Conservation (phyloP, 495 filamentous ascomycete genomes). For the Tuber melanosporum region DNA sequence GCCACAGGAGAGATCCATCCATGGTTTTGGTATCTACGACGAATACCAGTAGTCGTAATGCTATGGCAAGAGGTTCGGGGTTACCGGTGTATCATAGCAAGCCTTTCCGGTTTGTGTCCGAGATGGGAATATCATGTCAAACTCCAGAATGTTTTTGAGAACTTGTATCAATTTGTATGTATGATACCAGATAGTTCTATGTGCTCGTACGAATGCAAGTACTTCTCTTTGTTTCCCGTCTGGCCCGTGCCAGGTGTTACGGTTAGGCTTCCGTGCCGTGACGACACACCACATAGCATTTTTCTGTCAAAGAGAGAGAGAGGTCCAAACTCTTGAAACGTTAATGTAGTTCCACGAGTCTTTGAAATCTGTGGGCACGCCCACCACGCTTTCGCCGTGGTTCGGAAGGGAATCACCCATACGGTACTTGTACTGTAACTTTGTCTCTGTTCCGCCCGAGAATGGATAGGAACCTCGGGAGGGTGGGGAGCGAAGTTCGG, state of each 20-base stretch:
- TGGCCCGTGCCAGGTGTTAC: background rate
- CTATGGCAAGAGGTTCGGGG: background rate
- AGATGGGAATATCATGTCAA: background rate
- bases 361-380: background rate
- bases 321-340: background rate
- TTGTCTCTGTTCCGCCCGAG: conserved; percentile 13
- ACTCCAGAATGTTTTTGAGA: background rate
- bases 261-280: background rate
- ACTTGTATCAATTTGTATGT: background rate
- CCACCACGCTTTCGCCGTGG: background rate
- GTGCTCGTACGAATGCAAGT: background rate
- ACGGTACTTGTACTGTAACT: no score
- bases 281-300: background rate
- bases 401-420: background rate
- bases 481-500: conserved; percentile 7
- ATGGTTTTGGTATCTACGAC: background rate
- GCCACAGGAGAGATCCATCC: background rate
- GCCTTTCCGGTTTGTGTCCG: background rate
- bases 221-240: background rate
- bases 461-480: conserved; percentile 14
- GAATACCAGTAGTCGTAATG: background rate
- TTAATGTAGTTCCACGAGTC: background rate
- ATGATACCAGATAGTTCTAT: no score
- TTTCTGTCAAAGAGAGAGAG: background rate
- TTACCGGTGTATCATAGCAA: background rate